Evolutionary conservation across 2,329 filamentous ascomycete genomes (phyloP), one percentile per base, ranked within the genome.

Genomic region (Rutstroemia sp.): DNA sequence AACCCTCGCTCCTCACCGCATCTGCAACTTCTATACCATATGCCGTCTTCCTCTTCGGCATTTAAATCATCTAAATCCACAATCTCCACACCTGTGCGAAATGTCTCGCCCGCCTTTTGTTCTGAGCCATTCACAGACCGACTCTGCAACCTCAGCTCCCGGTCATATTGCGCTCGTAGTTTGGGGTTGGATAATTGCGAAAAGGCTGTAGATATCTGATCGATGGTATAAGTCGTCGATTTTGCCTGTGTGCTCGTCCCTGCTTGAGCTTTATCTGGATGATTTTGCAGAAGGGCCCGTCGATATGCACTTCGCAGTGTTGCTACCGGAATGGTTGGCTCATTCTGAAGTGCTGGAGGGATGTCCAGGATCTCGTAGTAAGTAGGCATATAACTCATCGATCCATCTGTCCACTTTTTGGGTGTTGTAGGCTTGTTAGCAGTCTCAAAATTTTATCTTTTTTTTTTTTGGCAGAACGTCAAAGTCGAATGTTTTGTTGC

Each of bases 61-160:
- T 70, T 71, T 21, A 87, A 70, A 66, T 87, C 84, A 69, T 87
- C 84, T 5, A 88, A 75, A 67, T 88, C 84, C 36, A 86, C 72
- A 2, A 75, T 78, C 67, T 87, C 83, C 44, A 86, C 75, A 5
- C 83, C 83, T 0, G 81, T 84, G 61, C 76, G 76, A 64, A 80
- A 81, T 21, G 62, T 55, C 54, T 68, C 54, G 57, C 48, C 61
- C 51, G 14, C 57, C 51, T 54, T 58, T 58, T 34, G 34, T 39
- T 10, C 59, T 44, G 16, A 46, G 17, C 34, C 53, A 66, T 59
- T 61, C 64, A 64, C 53, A 52, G 8, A 8, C n/a, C 25, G 34
- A 42, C 52, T 50, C 36, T 56, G 50, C 42, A 48, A 21, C 50
- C 73, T 72, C 39, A 84, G 70, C 12, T 73, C 68, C 7, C 72